These are phyloP conservation scores for Cyberlindnera subsufficiens DNA, from an alignment of 805 yeast genomes.

Conservation along the genomic window DNA sequence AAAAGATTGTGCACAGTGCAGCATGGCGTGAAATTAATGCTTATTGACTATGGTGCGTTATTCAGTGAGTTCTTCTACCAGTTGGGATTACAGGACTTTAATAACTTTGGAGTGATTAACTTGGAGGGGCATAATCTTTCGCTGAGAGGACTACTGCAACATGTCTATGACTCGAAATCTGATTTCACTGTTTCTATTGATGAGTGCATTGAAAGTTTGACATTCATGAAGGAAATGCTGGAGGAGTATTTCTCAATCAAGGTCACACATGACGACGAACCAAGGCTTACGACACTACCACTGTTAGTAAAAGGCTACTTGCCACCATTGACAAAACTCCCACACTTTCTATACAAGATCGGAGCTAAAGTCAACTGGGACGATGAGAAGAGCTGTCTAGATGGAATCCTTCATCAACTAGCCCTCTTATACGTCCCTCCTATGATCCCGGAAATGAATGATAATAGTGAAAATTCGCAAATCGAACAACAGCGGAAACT, in stretches of 20 bases:
- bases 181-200: slow-evolving; percentile 21
- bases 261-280: slow-evolving; percentile 27
- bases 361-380: slow-evolving; percentile 57
- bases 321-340: slow-evolving; percentile 61
- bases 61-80: slow-evolving; percentile 75
- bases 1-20: slow-evolving; percentile 80
- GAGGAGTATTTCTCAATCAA: slow-evolving; percentile 67
- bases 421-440: slow-evolving; percentile 73
- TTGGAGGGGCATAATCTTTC: slow-evolving; percentile 26
- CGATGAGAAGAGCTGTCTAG: slow-evolving; percentile 63
- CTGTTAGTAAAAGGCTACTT: slow-evolving; percentile 55
- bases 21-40: slow-evolving; percentile 65
- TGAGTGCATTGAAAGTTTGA: slow-evolving; percentile 23
- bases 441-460: slow-evolving; percentile 26
- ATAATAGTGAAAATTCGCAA: slow-evolving; percentile 16
- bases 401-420: slow-evolving; percentile 58
- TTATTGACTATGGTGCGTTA: slow-evolving; percentile 76
- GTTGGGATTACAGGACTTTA: slow-evolving; percentile 67
- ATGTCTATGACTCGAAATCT: slow-evolving; percentile 10
- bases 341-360: slow-evolving; percentile 58
- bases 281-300: slow-evolving; percentile 51
- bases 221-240: slow-evolving; percentile 69
- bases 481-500: slow-evolving; percentile 24
- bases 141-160: slow-evolving; percentile 4
- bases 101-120: slow-evolving; percentile 65